Conservation (phyloP, 371 early-diverging fungal species). For the Aphelidium insulamus region DNA sequence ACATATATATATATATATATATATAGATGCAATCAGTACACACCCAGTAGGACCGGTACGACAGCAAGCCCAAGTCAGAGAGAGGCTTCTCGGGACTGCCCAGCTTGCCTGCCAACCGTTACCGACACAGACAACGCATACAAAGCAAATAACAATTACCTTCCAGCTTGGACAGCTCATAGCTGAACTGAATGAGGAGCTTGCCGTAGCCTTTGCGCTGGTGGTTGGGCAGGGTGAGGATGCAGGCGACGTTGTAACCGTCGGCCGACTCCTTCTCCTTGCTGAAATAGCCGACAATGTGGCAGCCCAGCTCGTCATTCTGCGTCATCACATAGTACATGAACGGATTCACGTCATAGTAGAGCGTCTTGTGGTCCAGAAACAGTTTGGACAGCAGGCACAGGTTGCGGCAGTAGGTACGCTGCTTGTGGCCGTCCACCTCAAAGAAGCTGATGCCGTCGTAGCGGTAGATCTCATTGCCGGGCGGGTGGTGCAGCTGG, state of each 20-base stretch:
- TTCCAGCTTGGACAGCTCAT: constrained; percentile 90
- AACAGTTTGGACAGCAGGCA: constrained; percentile 87
- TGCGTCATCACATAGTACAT: constrained; percentile 88
- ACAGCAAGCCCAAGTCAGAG: constrained; percentile 90
- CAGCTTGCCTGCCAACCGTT: no score
- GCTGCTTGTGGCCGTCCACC: constrained; percentile 74
- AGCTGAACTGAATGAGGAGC: constrained; percentile 89
- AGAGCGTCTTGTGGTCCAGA: constrained; percentile 98
- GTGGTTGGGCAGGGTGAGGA: constrained; percentile 94
- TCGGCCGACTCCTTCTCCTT: constrained; percentile 94
- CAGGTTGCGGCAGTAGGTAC: constrained; percentile 69
- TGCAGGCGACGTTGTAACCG: constrained; percentile 98
- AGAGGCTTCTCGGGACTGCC: constrained; percentile 99
- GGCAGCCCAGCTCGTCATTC: constrained; percentile 54
- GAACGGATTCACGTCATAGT: constrained; percentile 98
- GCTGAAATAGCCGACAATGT: constrained; percentile 97
- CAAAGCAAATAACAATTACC: no score
- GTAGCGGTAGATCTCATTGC: constrained; percentile 74
- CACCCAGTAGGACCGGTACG: constrained; percentile 96
- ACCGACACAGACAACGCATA: constrained; percentile 17
- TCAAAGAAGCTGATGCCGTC: constrained; percentile 76
- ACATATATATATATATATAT: no score
- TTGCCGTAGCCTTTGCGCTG: constrained; percentile 97
- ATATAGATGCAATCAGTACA: neutral
- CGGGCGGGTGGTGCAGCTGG: constrained; percentile 73